Base-by-base conservation (phyloP, 2,329 filamentous ascomycete genomes). In the Dactylellina haptotyla region DNA sequence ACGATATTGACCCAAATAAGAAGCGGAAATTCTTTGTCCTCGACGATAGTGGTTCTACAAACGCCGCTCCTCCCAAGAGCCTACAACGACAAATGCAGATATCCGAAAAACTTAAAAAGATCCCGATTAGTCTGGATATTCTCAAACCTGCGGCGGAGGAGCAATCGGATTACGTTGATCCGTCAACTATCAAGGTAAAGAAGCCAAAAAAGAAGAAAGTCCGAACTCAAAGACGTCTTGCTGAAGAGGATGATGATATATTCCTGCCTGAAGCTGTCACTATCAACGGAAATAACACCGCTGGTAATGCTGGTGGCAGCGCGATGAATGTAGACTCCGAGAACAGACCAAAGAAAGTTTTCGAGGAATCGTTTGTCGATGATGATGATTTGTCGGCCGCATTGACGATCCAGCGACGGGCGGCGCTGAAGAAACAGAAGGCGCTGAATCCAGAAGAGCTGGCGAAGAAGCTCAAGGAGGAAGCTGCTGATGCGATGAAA, bases 311-410 rank as follows among this genome's bases (percentile, higher is more conserved):
- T 25, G 51, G 51, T n/a, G n/a, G n/a, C 23, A 37, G 69, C 37
- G 69, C 69, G 48, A 97, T 97, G 92, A 91, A 96, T 0, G 79
- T 96, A 9, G 93, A 97, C 77, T 83, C 84, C 26, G 80, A 78
- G 5, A 79, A 80, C 3, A 77, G 82, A 9, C 81, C 81, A 73
- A 88, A 86, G 79, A 95, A 91, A 80, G 85, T 85, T 9, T 85
- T 90, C 9, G 86, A 91, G 28, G 84, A 88, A 30, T 87, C 86
- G 0, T 90, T 96, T 77, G 88, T 91, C 20, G 95, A 98, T 76
- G 95, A 99, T 76, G 94, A 98, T 43, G 93, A 97, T 78, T 84
- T 99, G 3, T 94, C 97, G 82, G 89, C 90, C 25, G 91, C 90
- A 2, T 84, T 99, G 32, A 90, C 94, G 0, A 84, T 88, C n/a